Percentiles rank a stretch among this genome's conserved stretches.
Conservation (phyloP, 139 green algal genomes). For the Coelastrella sp. region DNA sequence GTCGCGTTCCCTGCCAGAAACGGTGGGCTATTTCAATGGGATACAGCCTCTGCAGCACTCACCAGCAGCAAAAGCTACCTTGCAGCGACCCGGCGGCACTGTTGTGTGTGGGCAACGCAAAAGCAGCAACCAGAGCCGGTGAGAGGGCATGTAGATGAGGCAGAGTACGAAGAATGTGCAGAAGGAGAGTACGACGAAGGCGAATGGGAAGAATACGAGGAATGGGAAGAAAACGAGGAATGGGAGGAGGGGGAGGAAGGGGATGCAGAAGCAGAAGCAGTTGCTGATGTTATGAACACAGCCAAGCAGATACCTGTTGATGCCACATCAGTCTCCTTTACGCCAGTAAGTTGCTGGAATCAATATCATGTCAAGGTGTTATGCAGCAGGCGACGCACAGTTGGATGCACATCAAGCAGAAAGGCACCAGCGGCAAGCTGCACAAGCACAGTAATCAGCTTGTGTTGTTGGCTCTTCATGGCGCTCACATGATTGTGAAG, state of each 20-base stretch:
- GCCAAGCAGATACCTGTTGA: not conserved
- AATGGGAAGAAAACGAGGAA: not conserved
- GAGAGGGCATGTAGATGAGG: not conserved
- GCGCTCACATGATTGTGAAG: not conserved
- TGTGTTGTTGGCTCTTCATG: too few species aligned
- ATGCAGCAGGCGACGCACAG: too few species aligned
- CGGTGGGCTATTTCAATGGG: not conserved
- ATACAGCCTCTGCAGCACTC: not conserved
- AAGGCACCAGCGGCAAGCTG: not conserved
- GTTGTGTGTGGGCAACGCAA: not conserved
- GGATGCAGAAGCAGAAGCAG: not conserved
- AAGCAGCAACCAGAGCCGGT: not conserved
- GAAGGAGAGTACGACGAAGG: slow-evolving; percentile 10
- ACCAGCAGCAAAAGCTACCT: not conserved
- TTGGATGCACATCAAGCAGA: not conserved
- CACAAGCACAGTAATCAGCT: not conserved
- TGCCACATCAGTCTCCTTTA: not conserved
- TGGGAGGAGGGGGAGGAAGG: slow-evolving; percentile 24
- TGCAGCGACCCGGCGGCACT: not conserved
- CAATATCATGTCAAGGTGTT: too few species aligned
- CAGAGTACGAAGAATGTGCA: not conserved
- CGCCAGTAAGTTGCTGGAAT: not conserved
- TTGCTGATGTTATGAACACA: not conserved
- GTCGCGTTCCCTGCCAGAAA: too few species aligned
- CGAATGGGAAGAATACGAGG: slow-evolving; percentile 33